phyloP scores from a whole-genome alignment of 257 asterid species.

The Pogostemon cablin region DNA sequence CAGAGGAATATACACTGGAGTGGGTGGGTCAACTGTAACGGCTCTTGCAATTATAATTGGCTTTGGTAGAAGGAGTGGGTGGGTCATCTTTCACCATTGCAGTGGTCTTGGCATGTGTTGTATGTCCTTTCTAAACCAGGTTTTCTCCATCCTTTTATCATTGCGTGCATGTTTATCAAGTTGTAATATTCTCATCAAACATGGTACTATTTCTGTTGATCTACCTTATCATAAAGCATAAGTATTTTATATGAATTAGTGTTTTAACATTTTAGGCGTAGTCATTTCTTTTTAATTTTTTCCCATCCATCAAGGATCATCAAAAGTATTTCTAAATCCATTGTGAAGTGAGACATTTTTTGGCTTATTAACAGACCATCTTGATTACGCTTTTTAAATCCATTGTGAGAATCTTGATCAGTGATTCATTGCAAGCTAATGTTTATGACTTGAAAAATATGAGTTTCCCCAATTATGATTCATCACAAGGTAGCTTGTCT shows the following conservation, averaged over 20 bases:
- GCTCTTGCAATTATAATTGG: conserved; percentile 86
- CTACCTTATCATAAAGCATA: neutral
- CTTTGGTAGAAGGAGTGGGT: conserved; percentile 75
- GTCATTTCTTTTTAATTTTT: too few species aligned
- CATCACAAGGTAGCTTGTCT: neutral
- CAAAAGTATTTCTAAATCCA: too few species aligned
- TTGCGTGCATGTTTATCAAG: conserved; percentile 37
- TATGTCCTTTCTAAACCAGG: conserved; percentile 88
- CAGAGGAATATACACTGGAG: too few species aligned
- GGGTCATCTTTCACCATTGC: conserved; percentile 85
- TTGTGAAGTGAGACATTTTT: neutral
- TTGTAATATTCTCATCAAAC: conserved; percentile 26
- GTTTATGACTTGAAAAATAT: too few species aligned
- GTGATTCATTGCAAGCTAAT: too few species aligned
- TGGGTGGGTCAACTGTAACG: conserved; percentile 79
- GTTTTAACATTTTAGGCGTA: too few species aligned
- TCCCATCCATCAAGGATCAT: too few species aligned
- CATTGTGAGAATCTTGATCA: neutral
- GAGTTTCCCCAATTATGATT: neutral
- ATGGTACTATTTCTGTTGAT: conserved; percentile 22
- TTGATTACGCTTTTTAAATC: neutral
- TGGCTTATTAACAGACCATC: neutral
- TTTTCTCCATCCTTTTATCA: conserved; percentile 54
- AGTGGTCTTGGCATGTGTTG: conserved; percentile 93
- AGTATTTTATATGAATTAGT: neutral